Evolutionary conservation across 768 basidiomycete genomes (phyloP), one percentile per base, ranked within the genome.

Genomic region (Xerocomellus intermedius): DNA sequence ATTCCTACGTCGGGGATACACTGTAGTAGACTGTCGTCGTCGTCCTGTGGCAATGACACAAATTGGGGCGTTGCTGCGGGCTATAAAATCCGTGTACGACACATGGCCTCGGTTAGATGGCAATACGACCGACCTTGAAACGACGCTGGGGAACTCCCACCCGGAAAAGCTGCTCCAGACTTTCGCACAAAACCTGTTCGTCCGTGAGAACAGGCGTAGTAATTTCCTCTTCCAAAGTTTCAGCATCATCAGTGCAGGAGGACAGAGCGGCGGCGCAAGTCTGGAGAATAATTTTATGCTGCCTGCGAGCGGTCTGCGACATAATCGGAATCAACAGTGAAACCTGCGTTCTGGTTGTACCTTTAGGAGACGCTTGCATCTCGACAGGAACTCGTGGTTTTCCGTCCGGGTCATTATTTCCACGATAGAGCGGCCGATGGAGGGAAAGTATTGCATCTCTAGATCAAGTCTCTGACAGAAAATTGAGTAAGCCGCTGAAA

Each of bases 331-430:
- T 56, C 51, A 58, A 51, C 55, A 32, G 5, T 24, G 19, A 42
- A 17, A 47, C 36, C 8, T 21, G 41, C n/a, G 42, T 41, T 16
- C 19, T 45, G 37, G 17, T n/a, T 44, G 48, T 66, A 85, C 86
- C 78, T 80, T 77, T 17, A 86, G 61, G 19, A 80, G 66, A 9
- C 69, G 73, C 49, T 64, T 62, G 62, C 75, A 82, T 54, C 65
- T 75, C 26, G 73, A 70, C 42, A 74, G 70, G 65, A 88, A 88
- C 10, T 49, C 50, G 2, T 64, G 50, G 59, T 83, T 76, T 3
- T 71, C 67, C 4, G 88, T 87, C 22, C 85, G 79, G 44, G 66
- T 60, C 38, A 81, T 74, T 35, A 90, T 81, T 26, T 73, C 71
- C 30, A 70, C 61, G 37, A 89, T 70, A 4, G 85, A 83, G 4